Percentiles rank a stretch among this genome's conserved stretches.
Evolutionary conservation across 495 filamentous ascomycete genomes (phyloP).

Genomic region (Neurospora hispaniola): DNA sequence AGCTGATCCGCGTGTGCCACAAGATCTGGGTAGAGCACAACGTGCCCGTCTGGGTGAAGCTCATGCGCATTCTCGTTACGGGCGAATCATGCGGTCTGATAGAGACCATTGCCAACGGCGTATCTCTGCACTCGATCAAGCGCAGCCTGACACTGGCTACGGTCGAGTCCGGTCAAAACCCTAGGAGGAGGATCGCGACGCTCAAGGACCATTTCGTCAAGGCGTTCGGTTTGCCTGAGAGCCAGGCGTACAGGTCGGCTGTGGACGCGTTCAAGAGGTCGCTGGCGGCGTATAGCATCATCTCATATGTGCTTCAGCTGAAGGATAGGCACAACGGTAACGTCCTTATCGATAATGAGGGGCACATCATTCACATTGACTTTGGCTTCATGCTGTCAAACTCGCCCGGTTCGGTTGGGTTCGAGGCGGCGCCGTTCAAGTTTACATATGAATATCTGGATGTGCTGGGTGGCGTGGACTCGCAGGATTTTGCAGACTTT

Average conservation of each 20-base stretch:
- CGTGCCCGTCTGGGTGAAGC: conserved; percentile 68
- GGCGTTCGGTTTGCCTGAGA: conserved; percentile 54
- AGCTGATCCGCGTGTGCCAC: conserved; percentile 62
- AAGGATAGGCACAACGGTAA: conserved; percentile 79
- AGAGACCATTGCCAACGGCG: conserved; percentile 72
- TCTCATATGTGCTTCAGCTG: conserved; percentile 64
- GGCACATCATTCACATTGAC: conserved; percentile 73
- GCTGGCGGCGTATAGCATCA: conserved; percentile 64
- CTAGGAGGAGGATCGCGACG: conserved; percentile 55
- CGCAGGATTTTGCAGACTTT: conserved; percentile 52
- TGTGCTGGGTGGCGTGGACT: conserved; percentile 55
- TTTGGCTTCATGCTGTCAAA: conserved; percentile 79
- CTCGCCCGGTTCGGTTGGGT: conserved; percentile 64
- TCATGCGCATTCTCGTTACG: conserved; percentile 69
- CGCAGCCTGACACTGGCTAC: conserved; percentile 59
- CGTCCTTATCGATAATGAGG: conserved; percentile 66
- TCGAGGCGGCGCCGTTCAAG: conserved; percentile 73
- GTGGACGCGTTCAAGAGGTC: conserved; percentile 60
- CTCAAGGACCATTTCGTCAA: conserved; percentile 68
- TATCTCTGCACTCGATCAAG: conserved; percentile 65
- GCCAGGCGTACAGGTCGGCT: conserved; percentile 49
- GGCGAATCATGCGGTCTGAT: conserved; percentile 68
- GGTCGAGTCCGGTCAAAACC: conserved; percentile 54
- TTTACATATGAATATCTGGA: conserved; percentile 70
- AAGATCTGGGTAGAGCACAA: conserved; percentile 65